A percentile compares a stretch with the other conserved stretches of the same genome.
These are phyloP conservation scores for Vaccinium darrowii DNA, from an alignment of 148 eudicot genomes.

Conservation along the genomic window DNA sequence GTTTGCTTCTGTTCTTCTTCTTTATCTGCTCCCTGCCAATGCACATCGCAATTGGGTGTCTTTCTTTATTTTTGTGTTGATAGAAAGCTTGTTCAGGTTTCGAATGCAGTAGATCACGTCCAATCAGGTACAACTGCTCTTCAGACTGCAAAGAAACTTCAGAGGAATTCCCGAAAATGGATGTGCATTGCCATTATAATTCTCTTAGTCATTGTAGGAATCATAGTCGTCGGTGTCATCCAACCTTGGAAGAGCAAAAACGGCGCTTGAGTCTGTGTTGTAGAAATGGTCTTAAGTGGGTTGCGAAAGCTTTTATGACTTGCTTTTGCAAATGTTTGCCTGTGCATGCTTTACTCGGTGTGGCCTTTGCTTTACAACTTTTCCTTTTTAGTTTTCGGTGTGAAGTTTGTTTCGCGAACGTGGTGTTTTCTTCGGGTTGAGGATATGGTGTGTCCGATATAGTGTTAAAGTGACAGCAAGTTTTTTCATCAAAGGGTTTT, in stretches of 20 bases:
- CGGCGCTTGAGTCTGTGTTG: conserved; percentile 22
- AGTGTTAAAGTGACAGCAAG: not conserved
- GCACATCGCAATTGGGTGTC: not conserved
- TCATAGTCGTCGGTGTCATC: conserved; percentile 48
- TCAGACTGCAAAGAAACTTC: conserved; percentile 57
- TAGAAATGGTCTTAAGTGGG: not conserved
- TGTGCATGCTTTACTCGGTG: not conserved
- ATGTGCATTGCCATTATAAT: conserved; percentile 61
- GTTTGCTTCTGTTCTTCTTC: conserved; percentile 21
- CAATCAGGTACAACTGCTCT: conserved; percentile 66
- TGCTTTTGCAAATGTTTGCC: conserved; percentile 9
- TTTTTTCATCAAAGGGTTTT: not conserved
- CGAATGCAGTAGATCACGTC: conserved; percentile 68
- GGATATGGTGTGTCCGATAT: not conserved
- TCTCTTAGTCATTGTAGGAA: conserved; percentile 40
- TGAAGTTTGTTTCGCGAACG: not conserved
- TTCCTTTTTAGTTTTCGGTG: not conserved
- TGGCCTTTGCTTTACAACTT: not conserved
- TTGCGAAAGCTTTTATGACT: not conserved
- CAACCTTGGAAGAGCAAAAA: conserved; percentile 45
- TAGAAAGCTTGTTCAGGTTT: conserved; percentile 42
- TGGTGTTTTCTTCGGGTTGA: not conserved
- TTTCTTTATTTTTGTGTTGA: conserved; percentile 24
- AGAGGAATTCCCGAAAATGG: conserved; percentile 60
- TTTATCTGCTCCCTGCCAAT: not conserved